Conservation (phyloP, 2,329 filamentous ascomycete genomes). For the Metarhizium rileyi region DNA sequence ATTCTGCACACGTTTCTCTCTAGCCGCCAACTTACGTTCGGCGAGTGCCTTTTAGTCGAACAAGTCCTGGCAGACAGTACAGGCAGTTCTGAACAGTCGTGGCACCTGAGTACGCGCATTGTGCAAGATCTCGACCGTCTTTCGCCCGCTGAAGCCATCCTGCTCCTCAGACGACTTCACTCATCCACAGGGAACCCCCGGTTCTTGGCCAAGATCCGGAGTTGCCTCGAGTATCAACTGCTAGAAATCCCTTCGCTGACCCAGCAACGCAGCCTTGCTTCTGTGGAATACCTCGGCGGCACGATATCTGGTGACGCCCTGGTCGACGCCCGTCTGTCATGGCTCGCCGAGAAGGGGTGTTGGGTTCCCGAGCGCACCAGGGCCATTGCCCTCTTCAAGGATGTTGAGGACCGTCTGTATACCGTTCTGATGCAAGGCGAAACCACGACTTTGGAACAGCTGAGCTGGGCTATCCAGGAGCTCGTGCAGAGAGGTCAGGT, state of each 20-base stretch:
- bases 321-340: neutral
- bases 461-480: neutral
- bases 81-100: neutral
- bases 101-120: neutral
- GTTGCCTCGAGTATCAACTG: neutral
- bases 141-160: neutral
- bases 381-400: neutral
- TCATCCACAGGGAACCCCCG: neutral
- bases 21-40: neutral
- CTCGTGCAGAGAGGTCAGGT: neutral
- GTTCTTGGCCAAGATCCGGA: neutral
- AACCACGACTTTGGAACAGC: neutral
- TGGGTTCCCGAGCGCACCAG: neutral
- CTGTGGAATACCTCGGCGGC: neutral
- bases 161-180: neutral
- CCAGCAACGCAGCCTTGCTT: neutral
- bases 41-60: neutral
- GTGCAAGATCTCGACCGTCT: neutral
- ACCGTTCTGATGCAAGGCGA: neutral
- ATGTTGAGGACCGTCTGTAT: neutral
- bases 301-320: neutral
- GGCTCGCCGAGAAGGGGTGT: neutral
- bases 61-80: neutral
- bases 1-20: neutral
- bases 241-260: neutral